Base-by-base conservation (phyloP, 176 grass and related monocot genomes). In the Ananas comosus region DNA sequence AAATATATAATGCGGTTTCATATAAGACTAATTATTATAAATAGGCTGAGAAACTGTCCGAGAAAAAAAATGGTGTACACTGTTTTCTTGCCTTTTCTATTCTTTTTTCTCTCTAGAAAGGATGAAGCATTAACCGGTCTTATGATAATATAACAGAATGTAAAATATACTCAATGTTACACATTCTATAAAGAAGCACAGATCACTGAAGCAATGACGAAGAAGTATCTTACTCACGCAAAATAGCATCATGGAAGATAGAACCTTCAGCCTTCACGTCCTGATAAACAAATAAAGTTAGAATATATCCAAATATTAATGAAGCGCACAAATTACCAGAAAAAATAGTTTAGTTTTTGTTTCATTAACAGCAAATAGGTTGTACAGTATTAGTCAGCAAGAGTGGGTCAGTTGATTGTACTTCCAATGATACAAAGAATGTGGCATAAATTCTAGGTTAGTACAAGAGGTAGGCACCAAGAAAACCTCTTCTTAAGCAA, bases 201-300 rank as follows among this genome's bases (percentile, higher is more conserved):
- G 33, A 42, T 42, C 33, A 42, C 33, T 42, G 33, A 7, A 42
- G 33, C 33, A 42, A 42, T 10, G 56, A 18, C 22, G 56, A 61
- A 58, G 53, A 61, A 74, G 73, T 85, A 64, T 85, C 92, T 96
- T 96, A 96, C 92, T 96, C 92, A 76, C 86, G 92, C 81, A 96
- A 85, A 80, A 70, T 87, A 76, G 88, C 83, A 4, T 83, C 54
- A 64, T 85, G 42, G 51, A 96, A 91, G 29, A 71, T 79, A 16
- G 88, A 96, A 66, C 42, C 74, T 19, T 78, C 77, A 73, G 83
- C 92, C 76, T 89, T 83, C 9, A 80, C 88, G 71, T 76, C 86
- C 92, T 96, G 75, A 71, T 70, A 82, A 71, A 12, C 78, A 79
- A 14, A 68, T 69, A 22, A 23, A 74, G 2, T 9, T 12, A 63